Evolutionary conservation across 1,284 basidiomycete species (phyloP), one percentile per base, ranked within the genome.

Genomic region (Gomphus bonarii): DNA sequence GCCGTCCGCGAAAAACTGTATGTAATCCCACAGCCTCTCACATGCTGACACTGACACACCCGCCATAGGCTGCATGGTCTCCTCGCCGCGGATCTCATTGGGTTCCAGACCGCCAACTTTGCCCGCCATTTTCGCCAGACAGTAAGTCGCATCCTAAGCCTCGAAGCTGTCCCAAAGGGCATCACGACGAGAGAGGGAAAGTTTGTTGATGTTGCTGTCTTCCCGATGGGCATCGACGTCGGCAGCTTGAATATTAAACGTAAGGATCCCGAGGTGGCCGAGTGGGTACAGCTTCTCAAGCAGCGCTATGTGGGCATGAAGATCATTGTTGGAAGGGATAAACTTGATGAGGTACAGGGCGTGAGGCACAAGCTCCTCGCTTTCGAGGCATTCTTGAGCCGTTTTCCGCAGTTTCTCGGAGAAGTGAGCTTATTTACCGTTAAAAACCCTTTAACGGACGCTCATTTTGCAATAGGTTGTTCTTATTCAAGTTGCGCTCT

Each of bases 221-320:
- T 92, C 69, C 88, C 91, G 0, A 92, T 94, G 80, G 91, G 91
- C 3, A 92, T 94, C 61, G 91, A 93, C 64, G 88, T 92, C 16
- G 71, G 73, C 57, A 76, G 79, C 57, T 71, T 93, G 48, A 81
- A 82, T 58, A 75, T 81, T 62, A 84, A 84, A 68, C 83, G 80
- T 83, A 84, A 63, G 54, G 83, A 91, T 53, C 79, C 82, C 0
- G 90, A 92, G 56, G 91, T 93, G 2, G 70, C 75, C 4, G 88
- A 93, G 62, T 93, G 91, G 89, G 84, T 90, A 3, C 74, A 80
- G 33, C 78, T 84, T 4, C 73, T 94, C 31, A 78, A 77, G 49
- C 85, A 91, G 68, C 81, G 90, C 4, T 94, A 93, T 65, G 76
- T 80, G 0, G 90, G 88, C 3, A 87, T 89, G 79, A 88, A 87